Evolutionary conservation across 495 filamentous ascomycete species (phyloP).

Genomic region (Penicillium lividum): DNA sequence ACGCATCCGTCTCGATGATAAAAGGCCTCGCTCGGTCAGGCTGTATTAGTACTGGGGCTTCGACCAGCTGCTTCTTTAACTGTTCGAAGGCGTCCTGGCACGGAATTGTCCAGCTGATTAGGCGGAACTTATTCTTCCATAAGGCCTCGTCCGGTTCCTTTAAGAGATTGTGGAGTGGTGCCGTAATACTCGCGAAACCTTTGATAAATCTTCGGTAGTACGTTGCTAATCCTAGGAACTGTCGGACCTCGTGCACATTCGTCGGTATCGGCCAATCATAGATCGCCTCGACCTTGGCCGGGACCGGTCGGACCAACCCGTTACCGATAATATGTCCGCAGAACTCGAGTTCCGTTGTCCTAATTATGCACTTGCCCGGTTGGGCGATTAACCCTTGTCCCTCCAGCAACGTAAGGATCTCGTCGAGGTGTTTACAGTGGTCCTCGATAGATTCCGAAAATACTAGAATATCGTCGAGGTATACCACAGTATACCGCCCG

Average conservation of each 20-base stretch:
- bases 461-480: slow-evolving; percentile 1
- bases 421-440: background rate
- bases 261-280: background rate
- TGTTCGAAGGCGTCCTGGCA: background rate
- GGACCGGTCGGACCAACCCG: background rate
- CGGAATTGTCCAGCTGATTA: background rate
- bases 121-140: background rate
- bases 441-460: background rate
- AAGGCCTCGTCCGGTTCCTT: background rate
- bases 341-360: background rate
- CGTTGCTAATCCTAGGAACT: background rate
- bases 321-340: background rate
- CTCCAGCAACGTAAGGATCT: background rate
- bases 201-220: background rate
- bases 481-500: no score
- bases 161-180: background rate
- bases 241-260: background rate
- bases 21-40: background rate
- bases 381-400: background rate
- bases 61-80: background rate
- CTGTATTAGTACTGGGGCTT: background rate
- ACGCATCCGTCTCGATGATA: background rate
- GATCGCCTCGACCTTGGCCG: background rate
- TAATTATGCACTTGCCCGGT: background rate
- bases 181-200: background rate